These are phyloP conservation scores for Microascus cirrosus DNA, from an alignment of 2,329 filamentous ascomycete genomes.

Conservation along the genomic window DNA sequence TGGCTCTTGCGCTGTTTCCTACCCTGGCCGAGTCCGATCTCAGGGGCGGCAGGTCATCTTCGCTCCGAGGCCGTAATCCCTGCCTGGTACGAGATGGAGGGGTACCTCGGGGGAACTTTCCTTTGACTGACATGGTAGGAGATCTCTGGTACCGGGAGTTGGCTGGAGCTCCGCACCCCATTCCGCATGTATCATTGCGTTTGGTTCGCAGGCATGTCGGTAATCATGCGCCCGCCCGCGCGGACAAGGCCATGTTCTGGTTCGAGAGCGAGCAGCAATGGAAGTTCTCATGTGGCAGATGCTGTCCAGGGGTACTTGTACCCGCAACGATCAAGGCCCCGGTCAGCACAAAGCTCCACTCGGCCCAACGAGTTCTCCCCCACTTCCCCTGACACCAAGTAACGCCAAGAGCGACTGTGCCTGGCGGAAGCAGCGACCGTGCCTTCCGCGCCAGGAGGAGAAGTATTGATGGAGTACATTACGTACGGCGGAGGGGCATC, in stretches of 20 bases:
- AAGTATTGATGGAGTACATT: neutral
- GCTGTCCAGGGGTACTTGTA: neutral
- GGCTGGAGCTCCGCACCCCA: neutral
- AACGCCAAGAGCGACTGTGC: neutral
- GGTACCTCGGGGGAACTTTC: neutral
- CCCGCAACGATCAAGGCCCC: neutral
- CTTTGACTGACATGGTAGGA: neutral
- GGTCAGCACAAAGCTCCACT: neutral
- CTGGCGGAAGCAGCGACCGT: neutral
- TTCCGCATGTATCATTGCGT: neutral
- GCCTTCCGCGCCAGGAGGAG: neutral
- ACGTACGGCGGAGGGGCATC: neutral
- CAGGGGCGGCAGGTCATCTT: neutral
- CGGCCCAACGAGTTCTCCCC: neutral
- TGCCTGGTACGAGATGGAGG: neutral
- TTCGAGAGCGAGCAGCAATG: neutral
- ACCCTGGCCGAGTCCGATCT: neutral
- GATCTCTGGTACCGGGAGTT: neutral
- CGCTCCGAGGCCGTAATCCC: neutral
- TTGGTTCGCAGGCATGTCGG: neutral
- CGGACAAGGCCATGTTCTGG: neutral
- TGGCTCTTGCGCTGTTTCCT: neutral
- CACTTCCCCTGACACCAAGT: neutral
- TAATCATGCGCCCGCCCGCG: neutral
- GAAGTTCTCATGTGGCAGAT: neutral